Conservation (phyloP, 495 filamentous ascomycete genomes). For the Aspergillus homomorphus region DNA sequence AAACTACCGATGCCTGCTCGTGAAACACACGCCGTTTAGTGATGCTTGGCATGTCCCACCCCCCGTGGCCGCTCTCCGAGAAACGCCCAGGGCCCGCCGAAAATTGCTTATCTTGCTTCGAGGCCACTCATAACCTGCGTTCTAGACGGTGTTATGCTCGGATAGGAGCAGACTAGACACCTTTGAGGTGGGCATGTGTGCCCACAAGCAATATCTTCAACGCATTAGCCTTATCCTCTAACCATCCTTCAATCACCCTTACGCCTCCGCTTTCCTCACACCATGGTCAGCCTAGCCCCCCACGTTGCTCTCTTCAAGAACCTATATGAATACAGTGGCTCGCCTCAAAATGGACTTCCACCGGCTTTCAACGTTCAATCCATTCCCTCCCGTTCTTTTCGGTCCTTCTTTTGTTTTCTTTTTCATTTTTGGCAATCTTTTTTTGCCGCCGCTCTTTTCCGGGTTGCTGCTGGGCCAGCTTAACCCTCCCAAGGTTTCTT, state of each 20-base stretch:
- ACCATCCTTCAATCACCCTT: slow-evolving; percentile 14
- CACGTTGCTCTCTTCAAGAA: background rate
- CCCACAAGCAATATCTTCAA: slow-evolving; percentile 19
- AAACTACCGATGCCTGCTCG: slow-evolving; percentile 11
- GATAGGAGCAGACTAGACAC: background rate
- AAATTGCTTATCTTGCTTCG: slow-evolving; percentile 12
- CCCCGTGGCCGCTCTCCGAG: slow-evolving; percentile 1
- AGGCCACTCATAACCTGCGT: slow-evolving; percentile 6
- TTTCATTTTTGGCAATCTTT: background rate
- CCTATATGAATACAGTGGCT: slow-evolving; percentile 17
- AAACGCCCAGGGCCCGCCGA: slow-evolving; percentile 8
- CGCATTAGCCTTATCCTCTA: slow-evolving; percentile 14
- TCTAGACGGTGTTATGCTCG: background rate
- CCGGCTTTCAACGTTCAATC: slow-evolving; percentile 7
- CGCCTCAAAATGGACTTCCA: background rate
- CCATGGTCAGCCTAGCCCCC: background rate
- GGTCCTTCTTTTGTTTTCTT: slow-evolving; percentile 2
- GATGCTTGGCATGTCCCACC: slow-evolving; percentile 15
- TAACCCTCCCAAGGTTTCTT: background rate
- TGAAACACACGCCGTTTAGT: slow-evolving; percentile 13
- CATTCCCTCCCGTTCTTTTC: slow-evolving; percentile 16
- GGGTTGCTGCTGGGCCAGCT: slow-evolving; percentile 18
- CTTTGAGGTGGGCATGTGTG: background rate
- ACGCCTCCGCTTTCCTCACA: background rate
- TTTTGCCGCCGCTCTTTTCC: slow-evolving; percentile 12